Evolutionary conservation across 768 basidiomycete genomes (phyloP), one percentile per base, ranked within the genome.

Genomic region (Lepiota venenata): DNA sequence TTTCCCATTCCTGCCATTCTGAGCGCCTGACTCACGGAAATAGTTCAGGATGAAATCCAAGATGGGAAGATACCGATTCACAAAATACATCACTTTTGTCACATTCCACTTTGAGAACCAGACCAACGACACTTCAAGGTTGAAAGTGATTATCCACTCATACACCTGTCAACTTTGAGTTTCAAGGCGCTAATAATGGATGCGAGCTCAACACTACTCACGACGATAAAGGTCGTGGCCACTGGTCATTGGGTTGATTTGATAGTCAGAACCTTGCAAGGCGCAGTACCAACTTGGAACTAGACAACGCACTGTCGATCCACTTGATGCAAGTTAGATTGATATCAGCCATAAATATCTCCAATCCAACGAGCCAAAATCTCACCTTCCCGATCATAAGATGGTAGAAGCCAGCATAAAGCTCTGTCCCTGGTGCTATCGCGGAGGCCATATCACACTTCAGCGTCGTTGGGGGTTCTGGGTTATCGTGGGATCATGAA

Each of bases 11-110:
- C 21, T 27, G 1, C 1, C 14, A 32, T 29, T 7, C 15, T 6
- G 35, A 37, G 11, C 8, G 11, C 5, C 25, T 15, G 8, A 58
- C 63, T 16, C 50, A 63, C 67, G 56, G 27, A 53, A 41, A 21
- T 61, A 37, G n/a, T 49, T 46, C 1, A 63, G 3, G 15, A 52
- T 20, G 16, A 58, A 50, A 41, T 69, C 64, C 20, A 65, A 20
- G 35, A 66, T 64, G 2, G 61, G 57, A 12, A 60, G 52, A 39
- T 70, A 70, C 32, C 65, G 64, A 45, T 62, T 56, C n/a, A 63
- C 53, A 27, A 68, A 50, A 51, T 63, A 70, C 27, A 68, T 52
- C 43, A 50, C 49, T 41, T 65, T 68, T 11, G 63, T 60, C 2
- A 61, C 20, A 32, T 58, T 54, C 61, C 63, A 66, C 38, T 48